phyloP scores from a whole-genome alignment of 2,329 filamentous ascomycete genomes.

The Fusarium humuli region DNA sequence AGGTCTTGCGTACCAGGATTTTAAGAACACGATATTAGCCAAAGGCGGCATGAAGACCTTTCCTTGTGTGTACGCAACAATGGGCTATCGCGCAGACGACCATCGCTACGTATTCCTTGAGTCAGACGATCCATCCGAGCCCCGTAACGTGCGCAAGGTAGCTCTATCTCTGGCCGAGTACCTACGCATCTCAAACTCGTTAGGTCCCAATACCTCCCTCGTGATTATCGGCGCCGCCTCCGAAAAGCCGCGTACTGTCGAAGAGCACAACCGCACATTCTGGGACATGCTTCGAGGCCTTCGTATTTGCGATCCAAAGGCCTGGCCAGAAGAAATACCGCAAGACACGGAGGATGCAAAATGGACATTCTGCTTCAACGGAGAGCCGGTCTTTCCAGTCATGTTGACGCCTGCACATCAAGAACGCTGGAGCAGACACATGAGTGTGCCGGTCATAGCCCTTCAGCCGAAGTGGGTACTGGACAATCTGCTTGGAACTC shows the following conservation, averaged over 20 bases:
- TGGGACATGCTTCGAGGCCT: conserved; percentile 13
- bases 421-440: conserved; percentile 9
- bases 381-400: conserved; percentile 1
- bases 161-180: conserved; percentile 1
- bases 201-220: conserved; percentile 1
- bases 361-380: conserved; percentile 10
- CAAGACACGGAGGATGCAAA: conserved; percentile 1
- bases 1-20: conserved; percentile 5
- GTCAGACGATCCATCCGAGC: conserved; percentile 1
- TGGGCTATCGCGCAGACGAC: background rate
- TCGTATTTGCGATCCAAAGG: background rate
- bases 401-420: conserved; percentile 13
- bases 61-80: conserved; percentile 6
- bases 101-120: conserved; percentile 8
- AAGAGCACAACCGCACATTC: conserved; percentile 5
- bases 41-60: background rate
- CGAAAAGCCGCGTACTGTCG: background rate
- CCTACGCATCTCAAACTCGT: background rate
- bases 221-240: background rate
- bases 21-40: background rate
- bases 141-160: conserved; percentile 1
- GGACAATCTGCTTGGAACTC: background rate
- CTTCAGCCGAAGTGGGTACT: conserved; percentile 8
- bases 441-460: background rate
- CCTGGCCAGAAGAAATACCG: background rate